These are phyloP conservation scores for Epichloe glyceriae DNA, from an alignment of 2,329 filamentous ascomycete species.

Conservation along the genomic window DNA sequence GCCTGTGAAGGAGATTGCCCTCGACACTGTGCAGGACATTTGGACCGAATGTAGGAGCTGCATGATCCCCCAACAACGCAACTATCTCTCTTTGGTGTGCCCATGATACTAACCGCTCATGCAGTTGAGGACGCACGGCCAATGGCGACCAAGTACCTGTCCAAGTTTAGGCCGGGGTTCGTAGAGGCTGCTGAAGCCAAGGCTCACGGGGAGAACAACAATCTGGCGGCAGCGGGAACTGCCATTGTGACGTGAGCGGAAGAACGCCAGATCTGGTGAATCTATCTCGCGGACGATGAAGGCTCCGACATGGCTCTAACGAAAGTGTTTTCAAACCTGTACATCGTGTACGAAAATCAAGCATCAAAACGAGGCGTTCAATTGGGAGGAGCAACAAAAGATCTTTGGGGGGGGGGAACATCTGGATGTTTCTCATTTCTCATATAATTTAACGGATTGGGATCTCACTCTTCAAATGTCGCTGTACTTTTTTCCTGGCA, in stretches of 20 bases:
- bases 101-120: background rate
- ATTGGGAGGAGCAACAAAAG: background rate
- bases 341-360: background rate
- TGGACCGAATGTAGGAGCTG: constrained; percentile 49
- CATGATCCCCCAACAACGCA: background rate
- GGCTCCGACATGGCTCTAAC: background rate
- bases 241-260: constrained; percentile 19
- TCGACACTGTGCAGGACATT: constrained; percentile 53
- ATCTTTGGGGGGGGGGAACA: background rate
- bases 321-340: background rate
- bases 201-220: constrained; percentile 10
- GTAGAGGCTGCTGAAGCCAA: constrained; percentile 19
- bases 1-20: constrained; percentile 47
- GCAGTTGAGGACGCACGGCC: constrained; percentile 49
- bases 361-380: background rate
- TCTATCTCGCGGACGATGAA: background rate
- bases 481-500: no score
- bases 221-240: constrained; percentile 11
- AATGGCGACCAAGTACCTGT: constrained; percentile 48
- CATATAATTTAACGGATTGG: background rate
- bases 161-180: constrained; percentile 46
- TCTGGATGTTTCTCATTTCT: background rate
- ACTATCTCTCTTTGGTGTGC: background rate
- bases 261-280: no score
- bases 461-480: no score